These are phyloP conservation scores for Aspergillus glaucus DNA, from an alignment of 2,329 filamentous ascomycete genomes.

Conservation along the genomic window DNA sequence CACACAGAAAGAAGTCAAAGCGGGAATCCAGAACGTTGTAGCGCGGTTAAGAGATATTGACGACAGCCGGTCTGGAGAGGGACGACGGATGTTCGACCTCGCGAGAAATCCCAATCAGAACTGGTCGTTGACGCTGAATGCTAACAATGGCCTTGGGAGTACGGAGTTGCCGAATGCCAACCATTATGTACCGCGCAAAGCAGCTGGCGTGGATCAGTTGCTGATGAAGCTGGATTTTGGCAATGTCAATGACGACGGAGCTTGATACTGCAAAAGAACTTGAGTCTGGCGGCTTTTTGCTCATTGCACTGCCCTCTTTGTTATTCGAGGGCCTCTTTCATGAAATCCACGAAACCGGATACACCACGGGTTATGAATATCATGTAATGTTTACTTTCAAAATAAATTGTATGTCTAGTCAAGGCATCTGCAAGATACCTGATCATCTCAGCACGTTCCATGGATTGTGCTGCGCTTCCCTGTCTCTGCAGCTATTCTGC, in stretches of 20 bases:
- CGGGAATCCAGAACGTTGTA: conserved; percentile 58
- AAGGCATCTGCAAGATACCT: too few species aligned
- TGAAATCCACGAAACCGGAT: too few species aligned
- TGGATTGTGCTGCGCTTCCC: too few species aligned
- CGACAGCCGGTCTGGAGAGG: conserved; percentile 41
- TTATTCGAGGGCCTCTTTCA: background rate
- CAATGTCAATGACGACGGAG: conserved; percentile 18
- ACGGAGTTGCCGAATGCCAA: conserved; percentile 1
- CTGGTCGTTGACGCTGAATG: conserved; percentile 21
- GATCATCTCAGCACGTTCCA: too few species aligned
- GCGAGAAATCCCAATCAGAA: conserved; percentile 21
- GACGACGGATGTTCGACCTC: conserved; percentile 29
- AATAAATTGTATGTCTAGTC: too few species aligned
- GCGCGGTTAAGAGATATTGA: conserved; percentile 57
- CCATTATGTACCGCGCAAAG: conserved; percentile 62
- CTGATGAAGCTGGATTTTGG: conserved; percentile 81
- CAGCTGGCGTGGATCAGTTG: conserved; percentile 74
- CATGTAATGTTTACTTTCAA: too few species aligned
- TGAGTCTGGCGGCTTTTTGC: background rate
- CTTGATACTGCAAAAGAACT: conserved; percentile 4
- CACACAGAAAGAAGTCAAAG: conserved; percentile 60
- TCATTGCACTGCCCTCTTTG: background rate
- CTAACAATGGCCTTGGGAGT: background rate
- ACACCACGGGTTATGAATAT: too few species aligned
- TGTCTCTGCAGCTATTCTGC: too few species aligned